Evolutionary conservation across 208 protist species (phyloP).

Genomic region (Zelonia costaricensis): DNA sequence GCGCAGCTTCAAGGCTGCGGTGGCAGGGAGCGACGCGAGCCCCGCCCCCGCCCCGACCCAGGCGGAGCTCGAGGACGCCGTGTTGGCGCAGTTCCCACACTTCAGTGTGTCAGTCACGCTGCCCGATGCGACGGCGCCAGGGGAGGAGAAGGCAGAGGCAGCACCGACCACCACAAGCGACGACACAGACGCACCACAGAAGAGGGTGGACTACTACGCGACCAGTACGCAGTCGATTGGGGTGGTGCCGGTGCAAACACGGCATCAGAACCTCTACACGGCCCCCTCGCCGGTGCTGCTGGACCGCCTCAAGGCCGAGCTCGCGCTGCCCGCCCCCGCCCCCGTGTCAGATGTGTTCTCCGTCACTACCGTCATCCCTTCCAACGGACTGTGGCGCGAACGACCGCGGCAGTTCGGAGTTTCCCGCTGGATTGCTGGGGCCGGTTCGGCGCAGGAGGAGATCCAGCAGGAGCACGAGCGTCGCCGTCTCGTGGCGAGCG

Average conservation of each 20-base stretch:
- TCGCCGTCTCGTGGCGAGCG: neutral
- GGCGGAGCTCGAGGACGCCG: neutral
- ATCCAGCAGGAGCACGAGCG: conserved; percentile 16
- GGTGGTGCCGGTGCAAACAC: conserved; percentile 1
- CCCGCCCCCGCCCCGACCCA: neutral
- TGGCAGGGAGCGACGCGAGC: neutral
- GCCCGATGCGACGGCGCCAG: neutral
- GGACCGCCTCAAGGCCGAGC: conserved; percentile 1
- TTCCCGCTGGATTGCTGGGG: neutral
- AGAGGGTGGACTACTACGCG: conserved; percentile 18
- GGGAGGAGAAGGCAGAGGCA: no score
- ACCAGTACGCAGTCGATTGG: conserved; percentile 23
- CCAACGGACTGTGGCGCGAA: conserved; percentile 10
- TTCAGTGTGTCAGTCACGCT: neutral
- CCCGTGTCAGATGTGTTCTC: no score
- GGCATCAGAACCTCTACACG: conserved; percentile 19
- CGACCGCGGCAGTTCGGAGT: neutral
- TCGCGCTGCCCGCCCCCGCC: neutral
- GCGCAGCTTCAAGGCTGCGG: no score
- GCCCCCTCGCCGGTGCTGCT: conserved; percentile 16
- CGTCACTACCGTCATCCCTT: neutral
- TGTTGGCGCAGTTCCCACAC: neutral
- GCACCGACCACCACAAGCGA: no score
- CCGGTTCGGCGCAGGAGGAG: conserved; percentile 10
- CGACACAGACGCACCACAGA: no score